These are phyloP conservation scores for Brasilioporus rufonigricans DNA, from an alignment of 768 basidiomycete genomes.

Conservation along the genomic window DNA sequence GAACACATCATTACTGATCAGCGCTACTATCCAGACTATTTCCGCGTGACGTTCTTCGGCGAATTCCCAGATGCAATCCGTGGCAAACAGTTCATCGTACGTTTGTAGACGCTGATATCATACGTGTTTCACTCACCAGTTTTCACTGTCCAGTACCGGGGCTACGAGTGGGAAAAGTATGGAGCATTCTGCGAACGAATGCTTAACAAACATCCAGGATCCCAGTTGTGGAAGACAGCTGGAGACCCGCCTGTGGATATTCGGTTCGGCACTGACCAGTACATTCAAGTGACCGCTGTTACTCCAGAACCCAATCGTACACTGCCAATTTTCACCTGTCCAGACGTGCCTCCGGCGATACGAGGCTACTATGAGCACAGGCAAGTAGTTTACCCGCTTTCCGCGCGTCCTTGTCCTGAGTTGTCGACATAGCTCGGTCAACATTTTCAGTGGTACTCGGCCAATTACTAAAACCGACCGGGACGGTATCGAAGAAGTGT, in stretches of 20 bases:
- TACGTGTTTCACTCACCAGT: not conserved
- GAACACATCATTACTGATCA: slow-evolving; percentile 84
- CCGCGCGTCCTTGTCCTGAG: not conserved
- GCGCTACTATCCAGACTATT: slow-evolving; percentile 90
- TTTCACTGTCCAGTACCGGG: slow-evolving; percentile 66
- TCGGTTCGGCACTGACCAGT: slow-evolving; percentile 74
- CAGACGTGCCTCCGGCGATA: slow-evolving; percentile 77
- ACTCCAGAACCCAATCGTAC: slow-evolving; percentile 80
- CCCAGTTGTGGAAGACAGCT: slow-evolving; percentile 69
- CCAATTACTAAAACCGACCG: slow-evolving; percentile 61
- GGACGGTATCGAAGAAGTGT: slow-evolving; percentile 70
- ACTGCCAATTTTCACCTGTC: slow-evolving; percentile 77
- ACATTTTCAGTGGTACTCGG: slow-evolving; percentile 74
- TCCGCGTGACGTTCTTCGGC: slow-evolving; percentile 91
- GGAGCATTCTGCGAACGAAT: slow-evolving; percentile 88
- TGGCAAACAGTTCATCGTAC: slow-evolving; percentile 88
- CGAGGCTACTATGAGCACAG: slow-evolving; percentile 87
- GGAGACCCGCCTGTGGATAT: slow-evolving; percentile 82
- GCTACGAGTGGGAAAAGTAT: slow-evolving; percentile 93
- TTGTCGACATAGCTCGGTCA: slow-evolving; percentile 62
- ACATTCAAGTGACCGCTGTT: slow-evolving; percentile 87
- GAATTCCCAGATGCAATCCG: slow-evolving; percentile 83
- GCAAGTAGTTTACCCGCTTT: slow-evolving; percentile 35
- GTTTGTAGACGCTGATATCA: slow-evolving; percentile 15
- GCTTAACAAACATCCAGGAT: slow-evolving; percentile 86